A percentile compares a stretch with the other conserved stretches of the same genome.
Conservation (phyloP, 148 eudicot species). For the Vaccinium darrowii region DNA sequence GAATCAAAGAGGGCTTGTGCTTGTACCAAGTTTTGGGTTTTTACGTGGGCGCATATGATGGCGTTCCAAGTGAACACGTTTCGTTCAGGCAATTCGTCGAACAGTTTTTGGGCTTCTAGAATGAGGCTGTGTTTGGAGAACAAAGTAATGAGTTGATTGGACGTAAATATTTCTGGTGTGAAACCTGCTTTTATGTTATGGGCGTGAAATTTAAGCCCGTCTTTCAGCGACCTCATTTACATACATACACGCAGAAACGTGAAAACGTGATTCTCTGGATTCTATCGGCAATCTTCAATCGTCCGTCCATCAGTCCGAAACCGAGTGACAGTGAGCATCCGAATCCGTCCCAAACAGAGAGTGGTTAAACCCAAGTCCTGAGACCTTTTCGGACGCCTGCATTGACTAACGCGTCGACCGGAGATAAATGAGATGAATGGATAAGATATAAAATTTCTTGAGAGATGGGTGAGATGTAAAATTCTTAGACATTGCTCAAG, state of each 20-base stretch:
- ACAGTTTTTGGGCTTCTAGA: slow-evolving; percentile 52
- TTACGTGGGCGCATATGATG: slow-evolving; percentile 62
- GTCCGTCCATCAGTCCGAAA: too few relatives aligned
- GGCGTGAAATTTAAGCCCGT: slow-evolving; percentile 43
- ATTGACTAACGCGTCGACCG: too few relatives aligned
- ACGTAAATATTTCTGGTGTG: slow-evolving; percentile 29
- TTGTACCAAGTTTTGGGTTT: slow-evolving; percentile 33
- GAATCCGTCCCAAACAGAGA: too few relatives aligned
- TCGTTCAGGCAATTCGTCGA: slow-evolving; percentile 81
- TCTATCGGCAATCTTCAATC: too few relatives aligned
- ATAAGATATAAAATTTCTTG: too few relatives aligned
- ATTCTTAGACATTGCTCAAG: too few relatives aligned
- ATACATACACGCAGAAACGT: neutral
- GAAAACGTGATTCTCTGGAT: neutral
- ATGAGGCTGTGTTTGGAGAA: slow-evolving; percentile 49
- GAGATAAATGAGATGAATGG: too few relatives aligned
- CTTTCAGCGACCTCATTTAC: slow-evolving; percentile 39
- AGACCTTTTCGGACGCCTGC: too few relatives aligned
- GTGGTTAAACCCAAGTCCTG: too few relatives aligned
- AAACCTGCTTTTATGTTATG: slow-evolving; percentile 43
- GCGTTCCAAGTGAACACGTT: slow-evolving; percentile 88
- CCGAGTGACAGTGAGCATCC: too few relatives aligned
- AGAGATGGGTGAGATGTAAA: too few relatives aligned
- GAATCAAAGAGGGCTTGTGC: slow-evolving; percentile 52
- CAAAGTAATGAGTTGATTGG: slow-evolving; percentile 52